These are phyloP conservation scores for Craterostigma plantagineum DNA, from an alignment of 257 asterid species.

Conservation along the genomic window DNA sequence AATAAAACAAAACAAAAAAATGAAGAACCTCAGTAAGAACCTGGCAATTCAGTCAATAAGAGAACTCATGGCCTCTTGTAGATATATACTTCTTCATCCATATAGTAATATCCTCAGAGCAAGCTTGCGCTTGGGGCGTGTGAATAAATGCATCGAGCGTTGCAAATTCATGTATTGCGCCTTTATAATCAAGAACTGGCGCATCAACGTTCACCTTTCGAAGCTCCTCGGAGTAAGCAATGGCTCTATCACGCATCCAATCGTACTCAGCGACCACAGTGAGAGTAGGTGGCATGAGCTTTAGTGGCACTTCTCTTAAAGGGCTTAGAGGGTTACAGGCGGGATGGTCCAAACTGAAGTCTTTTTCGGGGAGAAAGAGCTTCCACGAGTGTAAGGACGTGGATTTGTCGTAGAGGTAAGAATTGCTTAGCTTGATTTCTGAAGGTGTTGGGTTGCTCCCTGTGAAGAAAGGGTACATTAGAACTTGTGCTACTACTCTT, in stretches of 20 bases:
- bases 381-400: conserved; percentile 79
- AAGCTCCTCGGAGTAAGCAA: conserved; percentile 87
- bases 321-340: conserved; percentile 63
- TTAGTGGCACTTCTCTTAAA: conserved; percentile 38
- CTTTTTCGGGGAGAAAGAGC: conserved; percentile 56
- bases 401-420: conserved; percentile 84
- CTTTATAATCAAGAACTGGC: conserved; percentile 79
- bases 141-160: conserved; percentile 70
- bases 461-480: conserved; percentile 86
- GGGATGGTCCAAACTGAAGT: conserved; percentile 64
- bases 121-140: conserved; percentile 80
- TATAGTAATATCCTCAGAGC: conserved; percentile 75
- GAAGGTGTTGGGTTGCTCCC: conserved; percentile 81
- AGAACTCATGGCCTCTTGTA: conserved; percentile 80
- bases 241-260: conserved; percentile 89
- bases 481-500: conserved; percentile 81
- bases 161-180: conserved; percentile 81
- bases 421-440: conserved; percentile 64
- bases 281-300: conserved; percentile 78
- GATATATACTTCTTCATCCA: conserved; percentile 90
- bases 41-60: conserved; percentile 23
- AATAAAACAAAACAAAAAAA: too few relatives aligned
- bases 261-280: conserved; percentile 84
- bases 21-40: too few relatives aligned
- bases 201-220: conserved; percentile 80